Evolutionary conservation across 257 asterid genomes (phyloP).

Genomic region (Primulina eburnea): DNA sequence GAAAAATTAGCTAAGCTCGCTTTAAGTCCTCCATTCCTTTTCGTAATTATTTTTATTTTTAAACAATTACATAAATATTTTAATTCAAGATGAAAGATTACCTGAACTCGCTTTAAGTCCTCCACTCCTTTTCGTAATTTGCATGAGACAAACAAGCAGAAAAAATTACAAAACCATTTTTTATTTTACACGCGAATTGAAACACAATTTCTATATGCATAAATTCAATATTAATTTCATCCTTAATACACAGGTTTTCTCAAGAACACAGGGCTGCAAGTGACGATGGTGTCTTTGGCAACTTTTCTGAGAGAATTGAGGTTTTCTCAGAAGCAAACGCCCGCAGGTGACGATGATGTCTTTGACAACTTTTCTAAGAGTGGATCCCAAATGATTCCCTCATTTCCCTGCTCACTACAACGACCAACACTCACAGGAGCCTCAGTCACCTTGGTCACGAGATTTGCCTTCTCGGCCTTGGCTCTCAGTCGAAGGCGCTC

Average conservation of each 20-base stretch:
- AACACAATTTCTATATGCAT: neutral
- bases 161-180: neutral
- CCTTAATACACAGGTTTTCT: neutral
- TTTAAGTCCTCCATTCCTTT: neutral
- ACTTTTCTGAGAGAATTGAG: no score
- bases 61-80: no score
- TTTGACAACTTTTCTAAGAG: slow-evolving; percentile 32
- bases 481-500: slow-evolving; percentile 64
- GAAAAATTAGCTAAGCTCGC: no score
- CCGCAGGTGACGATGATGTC: slow-evolving; percentile 40
- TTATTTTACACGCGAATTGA: no score
- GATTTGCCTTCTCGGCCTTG: slow-evolving; percentile 41
- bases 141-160: neutral
- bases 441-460: slow-evolving; percentile 24
- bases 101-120: no score
- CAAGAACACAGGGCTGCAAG: slow-evolving; percentile 10
- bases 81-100: no score
- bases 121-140: neutral
- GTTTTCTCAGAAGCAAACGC: slow-evolving; percentile 37
- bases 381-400: slow-evolving; percentile 31
- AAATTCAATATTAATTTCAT: neutral
- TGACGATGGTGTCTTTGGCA: no score
- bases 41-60: neutral
- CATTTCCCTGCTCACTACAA: slow-evolving; percentile 33
- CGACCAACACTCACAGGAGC: slow-evolving; percentile 27